Evolutionary conservation across 1,139 yeast species (phyloP).

Genomic region (Schwanniomyces etchellsii): DNA sequence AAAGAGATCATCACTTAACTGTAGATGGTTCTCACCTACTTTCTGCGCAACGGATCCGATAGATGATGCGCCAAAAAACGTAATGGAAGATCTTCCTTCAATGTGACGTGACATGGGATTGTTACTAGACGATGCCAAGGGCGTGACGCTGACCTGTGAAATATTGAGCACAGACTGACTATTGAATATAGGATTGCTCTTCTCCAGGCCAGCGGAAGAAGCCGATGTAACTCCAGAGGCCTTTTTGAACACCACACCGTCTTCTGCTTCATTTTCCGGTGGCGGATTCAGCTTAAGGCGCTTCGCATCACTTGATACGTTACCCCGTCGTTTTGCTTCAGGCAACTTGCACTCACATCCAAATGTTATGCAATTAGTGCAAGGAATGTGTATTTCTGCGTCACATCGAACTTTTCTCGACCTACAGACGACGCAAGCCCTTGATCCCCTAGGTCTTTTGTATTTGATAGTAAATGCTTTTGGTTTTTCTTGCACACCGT

Average conservation of each 20-base stretch:
- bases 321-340: slow-evolving; percentile 46
- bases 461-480: slow-evolving; percentile 46
- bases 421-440: slow-evolving; percentile 58
- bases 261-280: not conserved
- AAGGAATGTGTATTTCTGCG: slow-evolving; percentile 64
- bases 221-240: slow-evolving; percentile 2
- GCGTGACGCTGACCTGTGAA: slow-evolving; percentile 40
- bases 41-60: slow-evolving; percentile 37
- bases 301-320: slow-evolving; percentile 20
- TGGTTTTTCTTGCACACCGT: slow-evolving; percentile 26
- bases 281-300: slow-evolving; percentile 5
- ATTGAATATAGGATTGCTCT: not conserved
- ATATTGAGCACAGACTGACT: slow-evolving; percentile 39
- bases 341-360: slow-evolving; percentile 70
- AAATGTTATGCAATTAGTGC: slow-evolving; percentile 72
- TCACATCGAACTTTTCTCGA: slow-evolving; percentile 72
- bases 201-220: slow-evolving; percentile 1
- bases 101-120: slow-evolving; percentile 36
- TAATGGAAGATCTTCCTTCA: slow-evolving; percentile 25
- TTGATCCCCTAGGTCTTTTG: slow-evolving; percentile 45
- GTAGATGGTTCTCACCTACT: slow-evolving; percentile 41
- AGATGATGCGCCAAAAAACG: slow-evolving; percentile 39
- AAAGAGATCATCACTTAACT: slow-evolving; percentile 36
- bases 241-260: slow-evolving; percentile 2
- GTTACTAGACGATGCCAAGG: slow-evolving; percentile 38